Base-by-base conservation (phyloP, 2,329 filamentous ascomycete species). In the Hymenoscyphus scutula region DNA sequence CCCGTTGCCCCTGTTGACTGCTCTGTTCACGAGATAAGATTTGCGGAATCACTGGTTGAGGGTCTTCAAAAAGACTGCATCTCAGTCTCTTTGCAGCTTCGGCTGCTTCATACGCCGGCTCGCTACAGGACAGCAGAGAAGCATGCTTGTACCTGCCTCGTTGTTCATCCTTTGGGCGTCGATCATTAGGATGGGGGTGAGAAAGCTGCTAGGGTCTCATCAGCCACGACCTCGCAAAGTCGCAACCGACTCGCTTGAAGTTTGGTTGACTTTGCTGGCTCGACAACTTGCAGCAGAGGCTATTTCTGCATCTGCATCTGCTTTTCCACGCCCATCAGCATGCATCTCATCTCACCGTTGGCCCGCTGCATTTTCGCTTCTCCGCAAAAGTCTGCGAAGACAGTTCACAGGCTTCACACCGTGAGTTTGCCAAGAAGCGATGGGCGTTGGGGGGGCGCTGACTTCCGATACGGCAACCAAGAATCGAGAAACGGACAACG, bases 1-100 rank as follows among this genome's bases (percentile, higher is more conserved):
- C 34, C 57, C 29, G 8, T n/a, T 41, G 19, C 60, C 57, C 48
- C 45, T 54, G 55, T 58, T 48, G 53, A 30, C 19, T 30, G 65
- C 54, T 62, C 62, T n/a, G 64, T 69, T 64, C 65, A 65, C 65
- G 62, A 53, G 37, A 57, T 57, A 56, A n/a, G 37, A 32, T 59
- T 29, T 29, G 60, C 53, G 58, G 25, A 54, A 32, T 32, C 27
- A 17, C n/a, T 48, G 19, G 19, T 23, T 48, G n/a, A 48, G 19
- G 23, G n/a, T 19, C n/a, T 19, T 19, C n/a, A 48, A 23, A 48
- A 13, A 10, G 19, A 11, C n/a, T 48, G n/a, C 41, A 23, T 19
- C 27, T 38, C 27, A 17, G 55, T 37, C 34, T 48, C 30, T 57
- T 19, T 25, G n/a, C 32, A 56, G 32, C 30, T 41, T 27, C 32